phyloP scores from a whole-genome alignment of 768 basidiomycete genomes.

The Russula sp. region DNA sequence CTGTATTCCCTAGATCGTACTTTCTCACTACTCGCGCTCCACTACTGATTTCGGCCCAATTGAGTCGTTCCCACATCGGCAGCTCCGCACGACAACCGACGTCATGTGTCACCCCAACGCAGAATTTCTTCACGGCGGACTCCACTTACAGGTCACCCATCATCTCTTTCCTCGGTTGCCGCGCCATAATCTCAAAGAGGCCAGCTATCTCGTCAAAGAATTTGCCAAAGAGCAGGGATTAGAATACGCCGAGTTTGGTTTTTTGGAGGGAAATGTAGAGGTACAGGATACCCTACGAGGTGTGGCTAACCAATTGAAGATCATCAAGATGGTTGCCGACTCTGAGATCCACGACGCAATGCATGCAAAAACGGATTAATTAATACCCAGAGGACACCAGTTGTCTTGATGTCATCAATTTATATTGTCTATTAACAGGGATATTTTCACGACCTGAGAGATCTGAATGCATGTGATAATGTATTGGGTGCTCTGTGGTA shows the following conservation, averaged over 20 bases:
- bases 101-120: constrained; percentile 83
- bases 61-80: constrained; percentile 91
- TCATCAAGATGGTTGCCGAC: constrained; percentile 79
- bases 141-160: constrained; percentile 96
- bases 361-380: constrained; percentile 41
- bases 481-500: constrained; percentile 36
- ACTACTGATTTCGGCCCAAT: constrained; percentile 85
- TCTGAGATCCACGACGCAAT: constrained; percentile 67
- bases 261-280: constrained; percentile 78
- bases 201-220: constrained; percentile 79
- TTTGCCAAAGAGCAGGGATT: constrained; percentile 84
- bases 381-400: constrained; percentile 4
- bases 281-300: constrained; percentile 77
- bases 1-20: constrained; percentile 64
- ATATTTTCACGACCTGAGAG: background rate
- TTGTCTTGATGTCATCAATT: background rate
- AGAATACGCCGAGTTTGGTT: constrained; percentile 88
- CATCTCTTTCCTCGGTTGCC: constrained; percentile 96
- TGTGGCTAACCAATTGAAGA: constrained; percentile 84
- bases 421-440: background rate
- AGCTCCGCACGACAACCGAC: constrained; percentile 96
- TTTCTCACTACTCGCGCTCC: constrained; percentile 96
- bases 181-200: constrained; percentile 84
- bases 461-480: constrained; percentile 2
- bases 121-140: constrained; percentile 92